Evolutionary conservation across 83 land plant genomes (phyloP).

Genomic region (Picea abies): DNA sequence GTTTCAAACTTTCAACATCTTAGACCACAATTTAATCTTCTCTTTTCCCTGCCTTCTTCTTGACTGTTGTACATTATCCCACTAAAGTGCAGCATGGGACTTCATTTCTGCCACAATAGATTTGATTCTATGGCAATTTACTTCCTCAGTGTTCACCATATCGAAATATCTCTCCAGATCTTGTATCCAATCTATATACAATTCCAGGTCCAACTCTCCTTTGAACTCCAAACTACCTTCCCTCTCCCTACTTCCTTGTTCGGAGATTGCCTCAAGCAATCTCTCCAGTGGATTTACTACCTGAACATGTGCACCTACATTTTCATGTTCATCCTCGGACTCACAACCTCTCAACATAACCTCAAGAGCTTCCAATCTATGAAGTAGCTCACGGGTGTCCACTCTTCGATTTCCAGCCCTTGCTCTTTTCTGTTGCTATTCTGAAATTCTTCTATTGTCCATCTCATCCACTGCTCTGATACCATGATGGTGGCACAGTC

Average conservation of each 20-base stretch:
- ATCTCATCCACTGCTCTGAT: not conserved
- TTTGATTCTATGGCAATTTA: not conserved
- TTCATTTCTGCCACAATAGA: not conserved
- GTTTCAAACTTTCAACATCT: not conserved
- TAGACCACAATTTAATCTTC: not conserved
- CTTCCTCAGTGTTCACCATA: not conserved
- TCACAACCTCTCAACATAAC: not conserved
- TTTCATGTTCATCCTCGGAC: not conserved
- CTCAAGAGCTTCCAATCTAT: not conserved
- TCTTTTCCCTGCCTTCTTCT: not conserved
- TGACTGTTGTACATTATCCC: not conserved
- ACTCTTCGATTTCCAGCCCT: not conserved
- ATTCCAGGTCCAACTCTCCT: not conserved
- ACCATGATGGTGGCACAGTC: not conserved
- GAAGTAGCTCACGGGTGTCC: not conserved
- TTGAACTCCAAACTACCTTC: not conserved
- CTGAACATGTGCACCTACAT: not conserved
- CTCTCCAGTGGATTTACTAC: not conserved
- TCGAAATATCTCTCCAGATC: not conserved
- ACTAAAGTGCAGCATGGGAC: not conserved
- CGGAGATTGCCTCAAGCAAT: slow-evolving; percentile 4
- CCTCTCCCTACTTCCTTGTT: not conserved
- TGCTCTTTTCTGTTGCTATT: not conserved
- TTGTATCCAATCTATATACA: not conserved
- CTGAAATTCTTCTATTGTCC: not conserved